Evolutionary conservation across 331 rosid genomes (phyloP), one percentile per base, ranked within the genome.

Genomic region (Stylosanthes scabra): DNA sequence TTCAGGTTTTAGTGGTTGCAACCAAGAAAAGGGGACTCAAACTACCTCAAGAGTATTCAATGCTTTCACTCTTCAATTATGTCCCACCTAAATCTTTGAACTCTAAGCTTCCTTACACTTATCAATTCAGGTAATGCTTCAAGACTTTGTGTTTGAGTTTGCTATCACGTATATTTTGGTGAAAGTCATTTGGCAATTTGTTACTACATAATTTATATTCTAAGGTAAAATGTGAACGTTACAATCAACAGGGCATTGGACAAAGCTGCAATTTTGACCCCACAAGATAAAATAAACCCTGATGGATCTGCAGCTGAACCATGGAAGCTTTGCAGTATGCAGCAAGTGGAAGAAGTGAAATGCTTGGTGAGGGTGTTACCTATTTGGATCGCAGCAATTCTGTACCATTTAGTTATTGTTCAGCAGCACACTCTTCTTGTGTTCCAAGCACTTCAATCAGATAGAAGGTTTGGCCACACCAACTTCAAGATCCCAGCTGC

Each of bases 321-420:
- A 1, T 93, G 97, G 97, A 89, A 70, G 13, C 92, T 93, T 1
- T 91, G 93, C 86, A 83, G 84, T 58, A 81, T 91, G 63, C 98
- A 93, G 68, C 96, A 91, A 79, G 97, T 93, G 59, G 98, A 93
- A 82, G 92, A 91, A 68, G 79, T 88, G 74, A 93, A 93, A 63
- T 91, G 96, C 79, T 27, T 93, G 46, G 6, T 79, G n/a, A 85
- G 97, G 80, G 91, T 93, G 11, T 72, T 89, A 6, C 97, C 98
- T 14, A 79, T 93, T 42, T 86, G 92, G 96, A n/a, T 79, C 6
- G 59, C 98, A 41, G 83, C 84, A 40, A 16, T 93, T 57, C 12
- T 86, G 11, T 89, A 68, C 82, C 42, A 64, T 54, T 1, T 93
- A 34, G 78, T 78, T 37, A 74, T 71, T 11, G 76, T 73, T 25